Percentiles rank a stretch among this genome's conserved stretches.
Evolutionary conservation across 2,329 filamentous ascomycete genomes (phyloP).

Genomic region (Juglanconis oblonga): DNA sequence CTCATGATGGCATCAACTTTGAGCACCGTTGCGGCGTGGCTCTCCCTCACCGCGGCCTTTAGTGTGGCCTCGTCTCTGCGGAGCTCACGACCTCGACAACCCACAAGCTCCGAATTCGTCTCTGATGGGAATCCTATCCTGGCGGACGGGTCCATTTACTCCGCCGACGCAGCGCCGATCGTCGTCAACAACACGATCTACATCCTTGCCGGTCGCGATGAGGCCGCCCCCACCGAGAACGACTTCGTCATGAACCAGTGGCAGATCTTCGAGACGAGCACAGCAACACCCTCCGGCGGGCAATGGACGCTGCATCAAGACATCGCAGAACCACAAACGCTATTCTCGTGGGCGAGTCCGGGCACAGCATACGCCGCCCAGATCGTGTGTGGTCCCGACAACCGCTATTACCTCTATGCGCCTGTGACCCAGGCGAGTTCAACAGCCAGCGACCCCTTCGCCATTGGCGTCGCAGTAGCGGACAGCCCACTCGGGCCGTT

Average conservation of each 20-base stretch:
- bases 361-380: conserved; percentile 35
- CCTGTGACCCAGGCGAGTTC: conserved; percentile 29
- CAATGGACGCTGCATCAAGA: conserved; percentile 32
- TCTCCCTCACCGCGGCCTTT: too few species aligned
- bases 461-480: conserved; percentile 36
- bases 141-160: conserved; percentile 35
- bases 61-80: too few species aligned
- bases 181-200: conserved; percentile 35
- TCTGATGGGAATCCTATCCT: conserved; percentile 36
- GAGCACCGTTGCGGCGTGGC: too few species aligned
- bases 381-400: conserved; percentile 31
- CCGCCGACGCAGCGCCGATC: conserved; percentile 37
- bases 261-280: conserved; percentile 30
- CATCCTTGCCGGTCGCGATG: conserved; percentile 34
- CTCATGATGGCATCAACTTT: too few species aligned
- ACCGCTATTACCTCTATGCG: conserved; percentile 35
- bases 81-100: too few species aligned
- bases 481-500: conserved; percentile 33
- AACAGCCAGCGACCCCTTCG: conserved; percentile 31
- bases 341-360: conserved; percentile 33
- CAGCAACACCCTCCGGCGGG: conserved; percentile 28
- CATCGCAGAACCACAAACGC: conserved; percentile 27
- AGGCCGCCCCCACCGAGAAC: conserved; percentile 28
- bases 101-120: conserved; percentile 15
- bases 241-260: conserved; percentile 36